These are phyloP conservation scores for Melampsora americana DNA, from an alignment of 1,284 basidiomycete genomes.

Conservation along the genomic window DNA sequence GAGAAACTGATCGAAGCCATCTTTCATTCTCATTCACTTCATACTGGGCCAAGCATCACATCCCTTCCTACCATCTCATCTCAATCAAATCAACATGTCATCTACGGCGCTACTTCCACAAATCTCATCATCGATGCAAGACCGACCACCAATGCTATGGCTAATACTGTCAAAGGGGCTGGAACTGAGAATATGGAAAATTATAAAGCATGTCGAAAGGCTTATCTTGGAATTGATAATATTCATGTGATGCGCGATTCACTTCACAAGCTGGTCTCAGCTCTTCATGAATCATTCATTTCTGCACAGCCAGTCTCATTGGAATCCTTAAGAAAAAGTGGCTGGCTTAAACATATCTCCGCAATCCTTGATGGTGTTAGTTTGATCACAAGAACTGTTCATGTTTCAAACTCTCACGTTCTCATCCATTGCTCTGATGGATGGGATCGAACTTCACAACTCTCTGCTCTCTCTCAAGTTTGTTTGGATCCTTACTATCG, in stretches of 20 bases:
- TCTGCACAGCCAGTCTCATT: conserved; percentile 16
- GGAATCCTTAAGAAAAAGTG: conserved; percentile 75
- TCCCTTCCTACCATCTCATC: conserved; percentile 29
- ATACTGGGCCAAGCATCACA: conserved; percentile 52
- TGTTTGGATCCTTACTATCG: conserved; percentile 95
- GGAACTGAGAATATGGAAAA: conserved; percentile 99
- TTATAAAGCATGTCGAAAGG: conserved; percentile 73
- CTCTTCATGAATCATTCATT: conserved; percentile 66
- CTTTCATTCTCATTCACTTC: conserved; percentile 83
- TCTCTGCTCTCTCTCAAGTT: conserved; percentile 83
- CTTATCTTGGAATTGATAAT: conserved; percentile 94
- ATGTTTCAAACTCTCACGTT: conserved; percentile 94
- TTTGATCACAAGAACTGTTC: conserved; percentile 84
- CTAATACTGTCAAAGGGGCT: conserved; percentile 94
- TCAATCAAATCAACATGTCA: conserved; percentile 50
- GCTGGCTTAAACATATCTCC: conserved; percentile 88
- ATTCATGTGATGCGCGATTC: conserved; percentile 89
- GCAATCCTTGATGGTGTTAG: conserved; percentile 83
- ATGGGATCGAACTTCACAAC: conserved; percentile 96
- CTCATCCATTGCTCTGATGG: conserved; percentile 98
- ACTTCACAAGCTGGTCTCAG: conserved; percentile 75
- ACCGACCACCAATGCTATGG: conserved; percentile 93
- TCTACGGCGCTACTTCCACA: conserved; percentile 91
- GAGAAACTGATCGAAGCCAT: conserved; percentile 96
- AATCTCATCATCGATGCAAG: conserved; percentile 97